Base-by-base conservation (phyloP, 2,329 filamentous ascomycete genomes). In the Paecilomyces variotii region DNA sequence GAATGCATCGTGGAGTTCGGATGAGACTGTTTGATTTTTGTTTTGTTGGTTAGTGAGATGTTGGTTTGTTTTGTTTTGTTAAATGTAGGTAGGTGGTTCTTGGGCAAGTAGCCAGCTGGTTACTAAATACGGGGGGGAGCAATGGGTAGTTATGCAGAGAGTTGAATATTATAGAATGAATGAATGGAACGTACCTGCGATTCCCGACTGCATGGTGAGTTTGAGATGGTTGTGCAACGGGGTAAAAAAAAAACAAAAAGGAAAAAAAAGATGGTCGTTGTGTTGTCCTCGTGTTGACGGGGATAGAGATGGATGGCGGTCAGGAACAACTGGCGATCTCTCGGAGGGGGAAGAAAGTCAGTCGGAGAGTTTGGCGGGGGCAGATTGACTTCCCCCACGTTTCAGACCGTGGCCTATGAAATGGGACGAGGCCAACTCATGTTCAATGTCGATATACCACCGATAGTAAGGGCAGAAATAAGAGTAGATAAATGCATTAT, bases 1-100 rank as follows among this genome's bases (percentile, higher is more conserved):
- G 67, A 80, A 80, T 35, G 78, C 78, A 64, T 74, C 68, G 55
- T 78, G 77, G 35, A 80, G 74, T 63, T 78, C 76, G 55, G 72
- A 59, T 53, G 78, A 79, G 62, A 76, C 78, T 79, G 60, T 56
- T 19, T 19, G 19, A 19, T 19, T 19, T 19, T 1, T 51, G 28
- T 59, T 62, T 53, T 52, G 26, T 26, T n/a, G 24, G 11, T 55
- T 27, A 32, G 49, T 24, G 53, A 9, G 53, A 26, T 34, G 27
- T 35, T 45, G 26, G 56, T 56, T 49, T 19, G 19, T 19, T 19
- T 19, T 19, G 19, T 19, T 19, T 19, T 19, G 19, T 19, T 1
- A 19, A 19, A 19, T 19, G 19, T 19, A 19, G n/a, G 12, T 9
- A 50, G 49, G 55, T 61, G 56, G 39, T 51, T 11, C 7, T 56